Conservation (phyloP, 2,329 filamentous ascomycete genomes). For the Eurotiales sp. region DNA sequence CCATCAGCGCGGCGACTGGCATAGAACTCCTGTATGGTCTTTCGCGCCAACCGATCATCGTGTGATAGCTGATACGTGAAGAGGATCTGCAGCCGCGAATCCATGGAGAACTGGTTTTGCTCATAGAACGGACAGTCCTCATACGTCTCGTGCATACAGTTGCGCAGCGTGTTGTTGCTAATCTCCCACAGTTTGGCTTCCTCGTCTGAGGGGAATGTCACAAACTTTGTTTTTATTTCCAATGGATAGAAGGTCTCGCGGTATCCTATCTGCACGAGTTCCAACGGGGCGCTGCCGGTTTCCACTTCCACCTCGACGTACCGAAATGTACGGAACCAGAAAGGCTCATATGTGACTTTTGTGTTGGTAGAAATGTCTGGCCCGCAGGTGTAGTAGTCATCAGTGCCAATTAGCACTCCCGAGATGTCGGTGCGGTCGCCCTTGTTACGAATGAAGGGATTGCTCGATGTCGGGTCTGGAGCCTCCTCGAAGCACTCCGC, state of each 20-base stretch:
- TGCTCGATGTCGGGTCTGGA: conserved; percentile 17
- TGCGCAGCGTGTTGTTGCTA: conserved; percentile 22
- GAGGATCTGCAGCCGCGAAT: conserved; percentile 22
- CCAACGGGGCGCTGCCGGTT: not conserved
- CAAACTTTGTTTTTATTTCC: not conserved
- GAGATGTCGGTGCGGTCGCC: not conserved
- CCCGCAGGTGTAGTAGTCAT: not conserved
- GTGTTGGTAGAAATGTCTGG: not conserved
- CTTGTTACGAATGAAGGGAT: not conserved
- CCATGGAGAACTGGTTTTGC: conserved; percentile 26
- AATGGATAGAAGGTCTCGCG: not conserved
- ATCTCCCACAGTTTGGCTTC: conserved; percentile 22
- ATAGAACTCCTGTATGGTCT: conserved; percentile 23
- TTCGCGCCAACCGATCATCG: conserved; percentile 23
- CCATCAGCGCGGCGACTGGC: conserved; percentile 21
- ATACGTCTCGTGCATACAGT: conserved; percentile 28
- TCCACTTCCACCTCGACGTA: not conserved
- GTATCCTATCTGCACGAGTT: not conserved
- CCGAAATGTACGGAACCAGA: not conserved
- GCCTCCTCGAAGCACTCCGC: conserved; percentile 24
- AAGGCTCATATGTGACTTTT: not conserved
- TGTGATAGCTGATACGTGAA: conserved; percentile 25
- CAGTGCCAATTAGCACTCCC: not conserved
- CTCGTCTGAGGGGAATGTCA: conserved; percentile 7
- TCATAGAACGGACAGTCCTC: conserved; percentile 30